Evolutionary conservation across 768 basidiomycete species (phyloP), one percentile per base, ranked within the genome.

Genomic region (Boletus rubescentipes): DNA sequence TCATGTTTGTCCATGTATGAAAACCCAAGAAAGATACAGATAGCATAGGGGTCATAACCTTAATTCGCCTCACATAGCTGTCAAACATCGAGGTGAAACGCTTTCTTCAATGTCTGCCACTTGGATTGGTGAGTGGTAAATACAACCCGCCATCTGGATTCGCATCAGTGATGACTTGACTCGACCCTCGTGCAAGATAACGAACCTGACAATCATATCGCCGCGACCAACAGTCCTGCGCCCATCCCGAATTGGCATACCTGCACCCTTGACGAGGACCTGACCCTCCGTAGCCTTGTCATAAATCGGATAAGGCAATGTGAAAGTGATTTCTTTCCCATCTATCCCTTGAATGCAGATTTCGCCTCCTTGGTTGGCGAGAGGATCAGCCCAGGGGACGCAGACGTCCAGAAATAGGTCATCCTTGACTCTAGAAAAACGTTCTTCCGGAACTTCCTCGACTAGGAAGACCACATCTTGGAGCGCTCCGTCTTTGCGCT

Each of bases 381-480:
- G 67, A 44, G 71, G 67, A 49, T 84, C 82, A 26, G 72, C 71
- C 79, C 83, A 83, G 2, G 83, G 79, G 14, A 89, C 65, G 36
- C 78, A 77, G 40, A 85, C 73, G 37, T 81, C 75, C 62, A 82
- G 58, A 47, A 81, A 68, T 23, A 89, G 70, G 59, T 87, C 82
- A 55, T 86, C 78, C 37, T 78, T 77, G 15, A 79, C 69, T 51
- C 87, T 74, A 15, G 73, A 70, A 63, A 87, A 87, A 32, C 78
- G 74, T 40, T 80, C 73, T 58, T 87, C 84, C 41, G 77, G 75
- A 20, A 76, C 69, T 62, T 86, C 80, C 60, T 85, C 81, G 30
- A 88, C 72, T 46, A 87, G 68, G 60, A 89, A 89, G 18, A 83
- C 79, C 48, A 89, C 77, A 50, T 88, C 85, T 60, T 89, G 86